A percentile compares a stretch with the other conserved stretches of the same genome.
Conservation (phyloP, 441 rosid genomes). For the Croton setiger region DNA sequence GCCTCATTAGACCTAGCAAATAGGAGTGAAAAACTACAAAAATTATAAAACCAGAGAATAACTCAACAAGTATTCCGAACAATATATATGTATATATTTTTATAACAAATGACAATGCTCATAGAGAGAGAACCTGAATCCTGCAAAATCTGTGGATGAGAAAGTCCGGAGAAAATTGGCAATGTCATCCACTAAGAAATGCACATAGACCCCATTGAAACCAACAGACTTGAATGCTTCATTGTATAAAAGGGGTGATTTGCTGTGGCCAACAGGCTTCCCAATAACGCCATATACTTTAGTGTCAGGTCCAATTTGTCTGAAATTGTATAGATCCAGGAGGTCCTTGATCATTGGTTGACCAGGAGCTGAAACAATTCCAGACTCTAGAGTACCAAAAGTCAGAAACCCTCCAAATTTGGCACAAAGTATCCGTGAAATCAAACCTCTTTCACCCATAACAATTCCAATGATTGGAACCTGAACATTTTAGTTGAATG, state of each 20-base stretch:
- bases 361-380: constrained; percentile 82
- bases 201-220: constrained; percentile 69
- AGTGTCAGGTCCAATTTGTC: constrained; percentile 71
- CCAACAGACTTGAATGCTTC: constrained; percentile 84
- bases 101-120: background rate
- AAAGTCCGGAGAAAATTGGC: constrained; percentile 43
- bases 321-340: constrained; percentile 77
- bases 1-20: background rate
- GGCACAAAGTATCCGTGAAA: constrained; percentile 82
- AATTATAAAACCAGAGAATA: constrained; percentile 2
- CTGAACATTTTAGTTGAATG: constrained; percentile 37
- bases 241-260: constrained; percentile 77
- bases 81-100: background rate
- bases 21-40: constrained; percentile 10
- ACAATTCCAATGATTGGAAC: constrained; percentile 79
- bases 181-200: constrained; percentile 66
- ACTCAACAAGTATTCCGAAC: background rate
- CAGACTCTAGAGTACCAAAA: constrained; percentile 77
- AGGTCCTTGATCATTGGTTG: constrained; percentile 79
- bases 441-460: constrained; percentile 92
- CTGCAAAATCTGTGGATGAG: constrained; percentile 50
- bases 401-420: constrained; percentile 91
- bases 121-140: constrained; percentile 50
- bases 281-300: constrained; percentile 89
- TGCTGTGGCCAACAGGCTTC: constrained; percentile 94